Evolutionary conservation across 805 yeast species (phyloP), one percentile per base, ranked within the genome.

Genomic region (Priceomyces medius): DNA sequence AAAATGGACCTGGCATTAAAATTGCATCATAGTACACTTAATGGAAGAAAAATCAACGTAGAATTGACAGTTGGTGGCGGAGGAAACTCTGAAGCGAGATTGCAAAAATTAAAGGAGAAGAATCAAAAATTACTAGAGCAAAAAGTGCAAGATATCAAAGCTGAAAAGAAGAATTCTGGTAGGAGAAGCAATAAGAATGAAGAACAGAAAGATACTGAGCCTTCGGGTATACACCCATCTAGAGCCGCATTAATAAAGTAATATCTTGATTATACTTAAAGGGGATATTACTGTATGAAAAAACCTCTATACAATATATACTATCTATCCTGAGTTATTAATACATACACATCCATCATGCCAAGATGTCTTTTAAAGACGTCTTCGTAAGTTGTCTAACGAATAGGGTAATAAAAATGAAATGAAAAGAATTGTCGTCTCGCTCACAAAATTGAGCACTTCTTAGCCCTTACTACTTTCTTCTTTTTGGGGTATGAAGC

Each of bases 21-120:
- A 48, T 77, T 86, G 72, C 97, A 93, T 62, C 96, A 88, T 63
- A 74, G 91, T 3, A 54, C 69, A 7, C 59, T 91, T 48, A 74
- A 79, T 43, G 74, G 76, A 33, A 75, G 97, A 51, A 88, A 83
- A 60, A 90, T 93, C 56, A 93, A 93, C 57, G 97, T 93, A 26
- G 99, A 93, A 61, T 74, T 93, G 53, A 93, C 98, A 2, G 99
- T 88, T 38, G 99, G 99, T 42, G 99, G 99, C 31, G 99, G 99
- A 36, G 97, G 97, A 42, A 91, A 91, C 60, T 81, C 95, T 7
- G 68, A 75, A 44, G 73, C 68, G 31, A 69, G 95, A 55, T 53
- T 79, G 27, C 41, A 77, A 41, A 93, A 93, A 64, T 74, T 93
- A 52, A 79, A 80, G 55, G 77, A 76, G 37, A 91, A 91, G 72